These are phyloP conservation scores for Claviceps cyperi DNA, from an alignment of 2,329 filamentous ascomycete genomes.

Conservation along the genomic window DNA sequence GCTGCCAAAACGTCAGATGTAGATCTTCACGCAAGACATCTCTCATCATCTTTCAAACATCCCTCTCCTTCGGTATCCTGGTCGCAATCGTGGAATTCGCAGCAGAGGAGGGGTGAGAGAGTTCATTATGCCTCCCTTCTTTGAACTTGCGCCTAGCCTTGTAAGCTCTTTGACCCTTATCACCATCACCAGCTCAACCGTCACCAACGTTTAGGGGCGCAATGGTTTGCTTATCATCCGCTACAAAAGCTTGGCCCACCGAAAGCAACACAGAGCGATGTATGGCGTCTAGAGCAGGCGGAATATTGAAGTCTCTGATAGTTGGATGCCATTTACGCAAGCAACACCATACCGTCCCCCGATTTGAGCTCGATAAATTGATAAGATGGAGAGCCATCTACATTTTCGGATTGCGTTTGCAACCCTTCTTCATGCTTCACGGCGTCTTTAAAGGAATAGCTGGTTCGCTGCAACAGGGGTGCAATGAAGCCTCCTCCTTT, in stretches of 20 bases:
- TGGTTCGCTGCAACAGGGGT: constrained; percentile 30
- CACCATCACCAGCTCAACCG: too few relatives aligned
- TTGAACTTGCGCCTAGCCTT: too few relatives aligned
- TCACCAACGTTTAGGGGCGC: too few relatives aligned
- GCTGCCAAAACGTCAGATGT: too few relatives aligned
- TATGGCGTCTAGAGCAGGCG: not conserved
- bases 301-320: not conserved
- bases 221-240: too few relatives aligned
- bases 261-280: not conserved
- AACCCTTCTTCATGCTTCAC: constrained; percentile 21
- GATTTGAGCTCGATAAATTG: constrained; percentile 38
- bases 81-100: too few relatives aligned
- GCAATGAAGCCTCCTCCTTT: constrained; percentile 42
- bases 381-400: constrained; percentile 22
- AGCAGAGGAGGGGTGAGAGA: too few relatives aligned
- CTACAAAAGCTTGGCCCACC: not conserved
- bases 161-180: too few relatives aligned
- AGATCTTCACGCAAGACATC: too few relatives aligned
- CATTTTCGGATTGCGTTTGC: constrained; percentile 7
- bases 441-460: constrained; percentile 29
- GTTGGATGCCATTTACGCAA: not conserved
- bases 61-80: too few relatives aligned
- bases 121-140: too few relatives aligned
- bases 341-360: constrained; percentile 34
- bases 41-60: too few relatives aligned